Evolutionary conservation across 1,139 yeast genomes (phyloP), one percentile per base, ranked within the genome.

Genomic region (Scheffersomyces parashehatae): DNA sequence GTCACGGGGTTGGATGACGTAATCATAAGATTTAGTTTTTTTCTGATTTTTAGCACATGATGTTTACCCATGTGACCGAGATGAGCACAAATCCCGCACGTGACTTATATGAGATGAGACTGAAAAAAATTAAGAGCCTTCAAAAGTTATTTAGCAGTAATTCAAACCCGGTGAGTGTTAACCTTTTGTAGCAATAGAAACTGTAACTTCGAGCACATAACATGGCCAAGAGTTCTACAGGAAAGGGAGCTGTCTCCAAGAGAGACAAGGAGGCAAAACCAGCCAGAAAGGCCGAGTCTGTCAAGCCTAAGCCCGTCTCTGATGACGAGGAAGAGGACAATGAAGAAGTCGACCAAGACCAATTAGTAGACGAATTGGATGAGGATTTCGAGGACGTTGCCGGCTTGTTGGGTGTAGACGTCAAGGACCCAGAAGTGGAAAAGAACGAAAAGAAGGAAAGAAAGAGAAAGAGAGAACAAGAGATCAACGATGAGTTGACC

Each of bases 381-480:
- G 68, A 68, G 15, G 82, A 81, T 44, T 80, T 75, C 52, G 79
- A 72, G 48, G 85, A 79, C 52, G 81, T 81, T 40, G 82, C 83
- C 2, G 75, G 66, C 37, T 64, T 80, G 45, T 64, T 81, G 45
- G 83, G 79, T 10, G 67, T 65, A 37, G 70, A 70, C 48, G 59
- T 72, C 34, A 58, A 68, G 47, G 78, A 72, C 47, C 76, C 77
- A 13, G 76, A 71, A 48, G 51, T 56, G 16, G 60, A 59, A 41
- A 56, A 58, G 43, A 46, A 54, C 2, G 49, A 53, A 30, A 59
- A 55, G 51, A 58, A 51, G 42, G 50, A 51, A 28, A 54, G 52
- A 33, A 53, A 49, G 35, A 46, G 48, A 30, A 50, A 46, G 37
- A 57, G 52, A n/a, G 52, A 54, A 37, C 54, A 55, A 29, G 55